phyloP scores from a whole-genome alignment of 495 filamentous ascomycete genomes.

The Hypoxylon fuscum region DNA sequence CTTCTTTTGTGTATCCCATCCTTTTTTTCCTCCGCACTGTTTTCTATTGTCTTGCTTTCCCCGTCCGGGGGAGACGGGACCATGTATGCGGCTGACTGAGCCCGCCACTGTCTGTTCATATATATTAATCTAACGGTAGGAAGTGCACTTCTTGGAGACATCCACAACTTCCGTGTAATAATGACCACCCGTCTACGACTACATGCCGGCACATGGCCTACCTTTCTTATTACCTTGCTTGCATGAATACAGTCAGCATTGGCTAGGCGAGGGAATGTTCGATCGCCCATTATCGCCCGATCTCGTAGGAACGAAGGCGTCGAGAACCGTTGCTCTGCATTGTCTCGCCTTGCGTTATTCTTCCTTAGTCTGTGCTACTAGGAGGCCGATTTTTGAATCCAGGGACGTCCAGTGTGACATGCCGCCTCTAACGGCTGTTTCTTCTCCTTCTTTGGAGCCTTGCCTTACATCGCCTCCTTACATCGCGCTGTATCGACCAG shows the following conservation, averaged over 20 bases:
- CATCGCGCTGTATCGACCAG: slow-evolving; percentile 7
- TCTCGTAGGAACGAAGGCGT: slow-evolving; percentile 2
- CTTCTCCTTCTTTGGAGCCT: neutral
- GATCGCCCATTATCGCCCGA: neutral
- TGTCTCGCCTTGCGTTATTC: neutral
- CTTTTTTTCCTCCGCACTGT: neutral
- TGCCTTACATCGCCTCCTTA: neutral
- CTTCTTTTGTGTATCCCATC: slow-evolving; percentile 1
- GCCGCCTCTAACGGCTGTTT: slow-evolving; percentile 12
- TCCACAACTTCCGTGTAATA: neutral
- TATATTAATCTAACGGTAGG: slow-evolving; percentile 26
- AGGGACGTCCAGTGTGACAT: slow-evolving; percentile 5
- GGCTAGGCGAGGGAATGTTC: neutral
- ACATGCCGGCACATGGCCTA: slow-evolving; percentile 2
- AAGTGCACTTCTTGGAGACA: slow-evolving; percentile 5
- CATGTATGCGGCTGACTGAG: slow-evolving; percentile 30
- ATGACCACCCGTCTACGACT: neutral
- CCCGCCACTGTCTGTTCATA: slow-evolving; percentile 20
- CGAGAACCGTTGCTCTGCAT: slow-evolving; percentile 1
- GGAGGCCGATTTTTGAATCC: neutral
- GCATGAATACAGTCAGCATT: slow-evolving; percentile 23
- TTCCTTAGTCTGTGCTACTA: slow-evolving; percentile 11
- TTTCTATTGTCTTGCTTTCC: neutral
- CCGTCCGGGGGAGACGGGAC: slow-evolving; percentile 6
- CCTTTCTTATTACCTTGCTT: neutral